phyloP scores from a whole-genome alignment of 73 alveolate species.

The Diophrys appendiculata region DNA sequence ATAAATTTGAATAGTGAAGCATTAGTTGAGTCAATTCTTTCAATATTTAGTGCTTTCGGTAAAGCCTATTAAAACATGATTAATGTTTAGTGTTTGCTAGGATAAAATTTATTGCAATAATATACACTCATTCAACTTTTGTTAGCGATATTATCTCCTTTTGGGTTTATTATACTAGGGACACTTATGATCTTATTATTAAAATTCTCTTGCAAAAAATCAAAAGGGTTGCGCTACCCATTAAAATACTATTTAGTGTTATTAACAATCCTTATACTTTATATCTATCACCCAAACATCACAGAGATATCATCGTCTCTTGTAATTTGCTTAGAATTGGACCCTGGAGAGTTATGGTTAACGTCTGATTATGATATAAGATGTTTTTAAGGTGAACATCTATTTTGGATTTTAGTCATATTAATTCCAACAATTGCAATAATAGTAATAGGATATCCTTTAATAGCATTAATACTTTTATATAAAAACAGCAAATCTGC shows the following conservation, averaged over 20 bases:
- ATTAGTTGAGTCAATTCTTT: not conserved
- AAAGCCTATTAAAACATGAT: not conserved
- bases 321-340: not conserved
- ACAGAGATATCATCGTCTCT: not conserved
- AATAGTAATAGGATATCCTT: constrained; percentile 4
- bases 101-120: not conserved
- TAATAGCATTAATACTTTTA: not conserved
- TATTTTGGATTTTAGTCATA: not conserved
- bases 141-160: not conserved
- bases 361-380: not conserved
- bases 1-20: not conserved
- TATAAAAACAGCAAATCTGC: not conserved
- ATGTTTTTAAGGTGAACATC: not conserved
- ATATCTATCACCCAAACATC: not conserved
- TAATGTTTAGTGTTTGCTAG: not conserved
- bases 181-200: no score
- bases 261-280: not conserved
- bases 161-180: no score
- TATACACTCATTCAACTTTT: not conserved
- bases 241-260: no score
- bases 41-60: not conserved
- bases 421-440: not conserved
- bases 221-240: not conserved
- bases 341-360: not conserved
- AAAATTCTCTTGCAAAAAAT: not conserved